A percentile compares a stretch with the other conserved stretches of the same genome.
Conservation (phyloP, 2,329 filamentous ascomycete species). For the Penicillium vulpinum region DNA sequence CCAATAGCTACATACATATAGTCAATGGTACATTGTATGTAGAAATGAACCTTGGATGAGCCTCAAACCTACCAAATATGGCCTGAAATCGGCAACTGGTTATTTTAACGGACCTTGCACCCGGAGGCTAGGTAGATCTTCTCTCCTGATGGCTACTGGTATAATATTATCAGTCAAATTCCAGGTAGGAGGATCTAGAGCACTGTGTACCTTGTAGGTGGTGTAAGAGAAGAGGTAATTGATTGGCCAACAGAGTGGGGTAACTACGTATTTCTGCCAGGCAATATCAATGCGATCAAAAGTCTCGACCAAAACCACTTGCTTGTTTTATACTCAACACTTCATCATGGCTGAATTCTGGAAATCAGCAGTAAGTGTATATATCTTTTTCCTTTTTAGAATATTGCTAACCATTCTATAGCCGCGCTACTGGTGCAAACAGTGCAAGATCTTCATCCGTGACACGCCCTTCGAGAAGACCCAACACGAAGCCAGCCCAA, state of each 20-base stretch:
- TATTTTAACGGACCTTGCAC: too few relatives aligned
- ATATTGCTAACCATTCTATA: conserved; percentile 35
- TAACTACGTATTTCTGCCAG: background rate
- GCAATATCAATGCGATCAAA: background rate
- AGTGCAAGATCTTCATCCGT: conserved; percentile 85
- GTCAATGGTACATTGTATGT: background rate
- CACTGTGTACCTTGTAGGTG: background rate
- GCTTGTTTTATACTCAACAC: background rate
- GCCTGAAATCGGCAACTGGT: too few relatives aligned
- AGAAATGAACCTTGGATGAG: too few relatives aligned
- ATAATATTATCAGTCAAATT: too few relatives aligned
- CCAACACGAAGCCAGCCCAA: conserved; percentile 84
- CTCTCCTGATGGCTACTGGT: too few relatives aligned
- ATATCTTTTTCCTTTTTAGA: background rate
- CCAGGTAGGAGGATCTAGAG: too few relatives aligned
- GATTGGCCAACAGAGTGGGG: background rate
- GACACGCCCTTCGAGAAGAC: conserved; percentile 87
- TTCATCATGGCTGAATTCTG: conserved; percentile 87
- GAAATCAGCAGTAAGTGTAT: conserved; percentile 75
- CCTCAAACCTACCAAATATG: background rate
- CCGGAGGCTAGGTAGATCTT: too few relatives aligned
- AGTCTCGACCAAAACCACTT: background rate
- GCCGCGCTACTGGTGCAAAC: conserved; percentile 97
- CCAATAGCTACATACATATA: background rate
- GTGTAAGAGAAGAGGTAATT: background rate